These are phyloP conservation scores for Talaromyces sp. DNA, from an alignment of 2,329 filamentous ascomycete species.

Conservation along the genomic window DNA sequence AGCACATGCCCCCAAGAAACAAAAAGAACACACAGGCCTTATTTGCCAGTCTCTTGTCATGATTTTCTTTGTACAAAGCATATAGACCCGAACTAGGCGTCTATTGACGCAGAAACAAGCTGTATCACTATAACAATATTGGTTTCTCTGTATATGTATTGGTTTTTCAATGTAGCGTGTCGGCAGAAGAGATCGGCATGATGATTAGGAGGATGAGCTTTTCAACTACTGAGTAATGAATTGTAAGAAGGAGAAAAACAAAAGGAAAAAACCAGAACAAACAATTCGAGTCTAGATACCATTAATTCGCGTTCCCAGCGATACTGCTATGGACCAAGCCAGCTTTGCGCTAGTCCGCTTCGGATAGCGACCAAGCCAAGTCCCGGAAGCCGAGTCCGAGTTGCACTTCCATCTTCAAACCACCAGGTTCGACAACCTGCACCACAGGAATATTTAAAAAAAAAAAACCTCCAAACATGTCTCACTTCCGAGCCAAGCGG, in stretches of 20 bases:
- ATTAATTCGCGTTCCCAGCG: not conserved
- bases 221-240: constrained; percentile 20
- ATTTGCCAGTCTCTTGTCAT: constrained; percentile 16
- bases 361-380: constrained; percentile 7
- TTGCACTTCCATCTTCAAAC: constrained; percentile 11
- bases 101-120: constrained; percentile 31
- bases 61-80: constrained; percentile 29
- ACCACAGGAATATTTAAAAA: not conserved
- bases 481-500: constrained; percentile 83
- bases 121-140: constrained; percentile 26
- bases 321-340: not conserved
- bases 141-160: not conserved
- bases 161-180: not conserved
- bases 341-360: constrained; percentile 4
- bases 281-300: not conserved
- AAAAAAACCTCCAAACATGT: constrained; percentile 58
- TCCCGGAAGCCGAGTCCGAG: constrained; percentile 8
- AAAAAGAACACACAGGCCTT: not conserved
- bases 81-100: constrained; percentile 31
- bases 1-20: not conserved
- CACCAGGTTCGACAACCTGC: constrained; percentile 3
- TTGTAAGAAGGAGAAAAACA: not conserved
- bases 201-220: not conserved
- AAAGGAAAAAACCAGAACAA: no score
- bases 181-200: not conserved